Percentiles rank a stretch among this genome's conserved stretches.
These are phyloP conservation scores for Zizania palustris DNA, from an alignment of 202 grass and related monocot species.

Conservation along the genomic window DNA sequence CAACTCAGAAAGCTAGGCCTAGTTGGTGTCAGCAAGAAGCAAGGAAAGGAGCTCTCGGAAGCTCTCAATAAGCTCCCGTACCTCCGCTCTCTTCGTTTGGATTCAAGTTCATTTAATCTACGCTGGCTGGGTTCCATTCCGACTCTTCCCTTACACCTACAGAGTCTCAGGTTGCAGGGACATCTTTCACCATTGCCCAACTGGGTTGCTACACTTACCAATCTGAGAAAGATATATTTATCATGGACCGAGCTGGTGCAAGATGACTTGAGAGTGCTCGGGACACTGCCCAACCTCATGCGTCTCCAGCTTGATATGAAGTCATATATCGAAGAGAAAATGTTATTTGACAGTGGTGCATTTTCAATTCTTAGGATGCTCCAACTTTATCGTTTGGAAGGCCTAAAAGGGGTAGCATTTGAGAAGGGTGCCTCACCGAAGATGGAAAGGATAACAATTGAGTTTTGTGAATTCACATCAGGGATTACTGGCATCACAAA, in stretches of 20 bases:
- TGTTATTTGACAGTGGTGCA: too few species aligned
- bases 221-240: neutral
- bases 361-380: too few species aligned
- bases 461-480: too few species aligned
- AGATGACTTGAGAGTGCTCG: neutral
- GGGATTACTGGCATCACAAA: too few species aligned
- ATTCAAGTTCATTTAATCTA: neutral
- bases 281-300: constrained; percentile 27
- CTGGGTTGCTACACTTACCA: neutral
- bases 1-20: constrained; percentile 28
- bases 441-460: too few species aligned
- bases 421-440: too few species aligned
- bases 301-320: constrained; percentile 5
- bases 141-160: neutral
- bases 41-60: neutral
- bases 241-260: neutral
- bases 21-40: too few species aligned
- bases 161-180: constrained; percentile 5
- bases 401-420: too few species aligned
- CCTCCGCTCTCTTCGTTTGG: constrained; percentile 25
- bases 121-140: neutral
- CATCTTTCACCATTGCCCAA: neutral
- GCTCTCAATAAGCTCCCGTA: constrained; percentile 15
- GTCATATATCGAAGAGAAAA: neutral
- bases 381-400: too few species aligned